Evolutionary conservation across 2,329 filamentous ascomycete species (phyloP).

Genomic region (Sclerotinia glacialis): DNA sequence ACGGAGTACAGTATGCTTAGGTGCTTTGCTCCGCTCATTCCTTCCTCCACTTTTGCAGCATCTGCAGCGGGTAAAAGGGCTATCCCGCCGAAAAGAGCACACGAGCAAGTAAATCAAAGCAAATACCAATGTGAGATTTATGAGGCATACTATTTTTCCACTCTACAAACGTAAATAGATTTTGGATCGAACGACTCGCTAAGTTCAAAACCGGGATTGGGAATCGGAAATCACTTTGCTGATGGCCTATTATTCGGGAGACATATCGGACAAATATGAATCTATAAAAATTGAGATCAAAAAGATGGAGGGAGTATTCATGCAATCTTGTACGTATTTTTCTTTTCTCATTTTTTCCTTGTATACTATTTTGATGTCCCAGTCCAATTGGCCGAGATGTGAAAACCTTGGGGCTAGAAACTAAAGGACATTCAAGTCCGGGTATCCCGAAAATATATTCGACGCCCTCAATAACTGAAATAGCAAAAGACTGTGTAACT

Average conservation of each 20-base stretch:
- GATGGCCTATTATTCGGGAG: not conserved
- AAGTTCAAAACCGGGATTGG: not conserved
- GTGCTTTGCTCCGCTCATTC: not conserved
- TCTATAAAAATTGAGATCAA: not conserved
- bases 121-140: not conserved
- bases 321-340: constrained; percentile 12
- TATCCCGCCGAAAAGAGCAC: constrained; percentile 7
- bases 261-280: not conserved
- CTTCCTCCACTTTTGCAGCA: constrained; percentile 5
- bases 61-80: not conserved
- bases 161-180: not conserved
- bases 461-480: not conserved
- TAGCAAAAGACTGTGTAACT: constrained; percentile 1
- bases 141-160: constrained; percentile 1
- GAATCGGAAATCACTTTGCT: not conserved
- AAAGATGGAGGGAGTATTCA: not conserved
- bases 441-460: constrained; percentile 18
- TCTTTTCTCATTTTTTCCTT: constrained; percentile 5
- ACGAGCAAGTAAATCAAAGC: constrained; percentile 3
- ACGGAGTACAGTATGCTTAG: not conserved
- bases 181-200: not conserved
- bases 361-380: constrained; percentile 7
- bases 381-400: not conserved
- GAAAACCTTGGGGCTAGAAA: constrained; percentile 6
- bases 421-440: constrained; percentile 8